Evolutionary conservation across 257 asterid genomes (phyloP).

Genomic region (Salvia miltiorrhiza): DNA sequence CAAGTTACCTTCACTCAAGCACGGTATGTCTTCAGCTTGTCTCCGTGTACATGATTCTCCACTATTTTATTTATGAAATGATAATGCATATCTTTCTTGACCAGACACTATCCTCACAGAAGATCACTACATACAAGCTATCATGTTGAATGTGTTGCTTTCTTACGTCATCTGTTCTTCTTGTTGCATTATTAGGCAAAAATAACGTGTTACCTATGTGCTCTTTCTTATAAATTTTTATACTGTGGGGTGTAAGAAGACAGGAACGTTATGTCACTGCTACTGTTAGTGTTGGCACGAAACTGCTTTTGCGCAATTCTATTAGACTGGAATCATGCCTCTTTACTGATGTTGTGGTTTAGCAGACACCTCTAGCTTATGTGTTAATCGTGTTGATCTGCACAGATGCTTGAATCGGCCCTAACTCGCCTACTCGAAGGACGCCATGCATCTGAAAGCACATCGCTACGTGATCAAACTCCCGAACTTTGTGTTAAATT

Average conservation of each 20-base stretch:
- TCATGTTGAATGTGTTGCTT: neutral
- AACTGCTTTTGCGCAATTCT: neutral
- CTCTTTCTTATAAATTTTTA: neutral
- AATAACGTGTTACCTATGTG: neutral
- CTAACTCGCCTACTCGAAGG: constrained; percentile 72
- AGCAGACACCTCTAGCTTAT: neutral
- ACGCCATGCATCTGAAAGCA: constrained; percentile 48
- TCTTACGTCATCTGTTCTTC: neutral
- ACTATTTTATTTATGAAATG: too few species aligned
- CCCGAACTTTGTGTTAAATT: constrained; percentile 56
- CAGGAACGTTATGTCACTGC: too few species aligned
- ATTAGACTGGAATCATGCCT: neutral
- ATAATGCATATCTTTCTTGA: neutral
- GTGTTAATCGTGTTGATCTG: constrained; percentile 15
- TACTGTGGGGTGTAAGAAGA: neutral
- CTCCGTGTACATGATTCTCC: neutral
- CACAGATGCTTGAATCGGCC: constrained; percentile 72
- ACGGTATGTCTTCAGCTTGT: constrained; percentile 44
- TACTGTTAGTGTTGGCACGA: too few species aligned
- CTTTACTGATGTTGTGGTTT: neutral
- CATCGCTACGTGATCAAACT: constrained; percentile 28
- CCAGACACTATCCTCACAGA: too few species aligned
- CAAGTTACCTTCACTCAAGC: constrained; percentile 58
- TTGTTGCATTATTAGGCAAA: neutral
- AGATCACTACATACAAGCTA: neutral